Base-by-base conservation (phyloP, 495 filamentous ascomycete species). In the Podospora comata region DNA sequence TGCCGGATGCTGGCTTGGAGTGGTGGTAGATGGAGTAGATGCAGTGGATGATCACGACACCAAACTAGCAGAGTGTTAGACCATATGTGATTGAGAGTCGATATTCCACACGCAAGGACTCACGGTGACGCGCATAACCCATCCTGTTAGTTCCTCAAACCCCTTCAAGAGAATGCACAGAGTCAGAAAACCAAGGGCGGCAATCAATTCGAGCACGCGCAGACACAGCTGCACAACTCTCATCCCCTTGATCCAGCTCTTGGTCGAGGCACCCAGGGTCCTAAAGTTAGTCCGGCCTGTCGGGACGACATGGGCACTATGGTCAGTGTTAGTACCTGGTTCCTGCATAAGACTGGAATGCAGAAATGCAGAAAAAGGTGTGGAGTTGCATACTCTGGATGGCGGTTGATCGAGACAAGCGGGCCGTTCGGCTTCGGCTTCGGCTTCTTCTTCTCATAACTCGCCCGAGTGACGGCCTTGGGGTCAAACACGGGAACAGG, bases 21-120 rank as follows among this genome's bases (percentile, higher is more conserved):
- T 95, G 86, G 76, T 96, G 91, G 73, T 90, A 93, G 58, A 94
- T 85, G 34, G 84, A 90, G 76, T 97, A 97, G 5, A 88, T 70
- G 0, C 86, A 87, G 73, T 90, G 87, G 3, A 92, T 67, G 55
- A 91, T 84, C 56, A 89, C 91, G 53, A 92, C 83, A 4, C 86
- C 90, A 11, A 48, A 48, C 39, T 60, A 92, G 88, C 91, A 82
- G 68, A 48, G 30, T 7, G n/a, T 6, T 23, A 39, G 19, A 13
- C 23, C 23, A 18, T 13, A 15, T 34, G 28, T 13, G 61, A 63
- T 61, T 15, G 3, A 4, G 2, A 23, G 15, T 32, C 20, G 16
- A 64, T 48, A 48, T 11, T 23, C 23, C 23, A 23, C 23, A 23
- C 23, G 13, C 39, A 48, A 13, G 7, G 15, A 48, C 39, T 48